phyloP scores from a whole-genome alignment of 1,284 basidiomycete species.

The Mycosarcoma maydis region DNA sequence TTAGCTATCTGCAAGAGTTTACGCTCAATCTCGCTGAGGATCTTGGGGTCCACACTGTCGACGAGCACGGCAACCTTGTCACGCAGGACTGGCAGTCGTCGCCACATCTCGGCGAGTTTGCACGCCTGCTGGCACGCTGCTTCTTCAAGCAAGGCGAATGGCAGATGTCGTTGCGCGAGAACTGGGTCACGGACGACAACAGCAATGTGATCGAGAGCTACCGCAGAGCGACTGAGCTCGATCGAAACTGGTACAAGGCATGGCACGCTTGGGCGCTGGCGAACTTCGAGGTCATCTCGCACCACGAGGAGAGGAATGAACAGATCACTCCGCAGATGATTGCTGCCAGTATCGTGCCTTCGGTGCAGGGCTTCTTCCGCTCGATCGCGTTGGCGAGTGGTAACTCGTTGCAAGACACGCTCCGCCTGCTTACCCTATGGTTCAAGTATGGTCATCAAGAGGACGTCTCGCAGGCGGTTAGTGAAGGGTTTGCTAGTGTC shows the following conservation, averaged over 20 bases:
- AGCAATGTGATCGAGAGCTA: slow-evolving; percentile 75
- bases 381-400: slow-evolving; percentile 87
- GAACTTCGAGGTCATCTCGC: slow-evolving; percentile 88
- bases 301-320: slow-evolving; percentile 69
- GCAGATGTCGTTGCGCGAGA: slow-evolving; percentile 81
- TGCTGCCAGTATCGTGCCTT: slow-evolving; percentile 88
- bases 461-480: slow-evolving; percentile 90
- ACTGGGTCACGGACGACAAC: slow-evolving; percentile 73
- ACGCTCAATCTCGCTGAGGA: slow-evolving; percentile 78
- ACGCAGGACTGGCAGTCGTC: slow-evolving; percentile 60
- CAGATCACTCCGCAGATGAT: slow-evolving; percentile 79
- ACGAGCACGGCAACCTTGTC: slow-evolving; percentile 57
- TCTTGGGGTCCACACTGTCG: slow-evolving; percentile 71
- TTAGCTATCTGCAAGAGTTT: slow-evolving; percentile 87
- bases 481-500: slow-evolving; percentile 85
- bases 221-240: slow-evolving; percentile 87
- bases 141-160: slow-evolving; percentile 97
- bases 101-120: slow-evolving; percentile 75
- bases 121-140: slow-evolving; percentile 90
- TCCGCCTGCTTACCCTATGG: slow-evolving; percentile 94
- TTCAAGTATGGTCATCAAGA: slow-evolving; percentile 96
- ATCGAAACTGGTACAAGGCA: slow-evolving; percentile 95
- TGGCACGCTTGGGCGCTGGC: slow-evolving; percentile 99
- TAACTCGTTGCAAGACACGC: slow-evolving; percentile 92
- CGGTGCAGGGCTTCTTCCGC: slow-evolving; percentile 93